Conservation (phyloP, 1,139 yeast species). For the Geotrichum restrictum region DNA sequence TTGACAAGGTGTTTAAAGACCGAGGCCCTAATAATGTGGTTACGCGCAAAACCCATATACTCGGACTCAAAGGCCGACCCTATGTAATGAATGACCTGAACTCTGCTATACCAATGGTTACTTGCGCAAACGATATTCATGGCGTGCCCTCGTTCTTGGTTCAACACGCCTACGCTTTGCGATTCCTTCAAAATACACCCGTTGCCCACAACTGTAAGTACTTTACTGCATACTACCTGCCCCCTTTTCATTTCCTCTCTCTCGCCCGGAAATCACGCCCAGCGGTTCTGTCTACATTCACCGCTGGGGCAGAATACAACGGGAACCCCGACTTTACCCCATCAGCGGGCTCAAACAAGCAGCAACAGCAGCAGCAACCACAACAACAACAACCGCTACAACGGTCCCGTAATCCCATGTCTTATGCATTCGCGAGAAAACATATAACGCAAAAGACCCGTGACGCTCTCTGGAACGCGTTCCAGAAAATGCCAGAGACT, state of each 20-base stretch:
- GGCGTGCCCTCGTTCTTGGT: constrained; percentile 31
- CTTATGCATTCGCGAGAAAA: constrained; percentile 42
- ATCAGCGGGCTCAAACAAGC: constrained; percentile 22
- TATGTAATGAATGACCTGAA: too few species aligned
- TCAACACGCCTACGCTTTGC: constrained; percentile 23
- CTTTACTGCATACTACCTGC: constrained; percentile 39
- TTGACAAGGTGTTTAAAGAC: constrained; percentile 20
- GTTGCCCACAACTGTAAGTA: constrained; percentile 21
- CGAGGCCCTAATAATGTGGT: constrained; percentile 4
- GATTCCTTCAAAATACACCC: constrained; percentile 24
- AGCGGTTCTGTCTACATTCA: constrained; percentile 36
- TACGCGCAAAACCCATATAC: neutral
- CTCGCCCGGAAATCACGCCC: constrained; percentile 52
- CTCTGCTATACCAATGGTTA: constrained; percentile 24
- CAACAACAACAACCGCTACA: neutral
- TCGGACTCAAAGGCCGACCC: constrained; percentile 6
- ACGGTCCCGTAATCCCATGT: constrained; percentile 39
- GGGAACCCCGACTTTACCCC: constrained; percentile 25
- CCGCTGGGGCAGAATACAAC: constrained; percentile 30
- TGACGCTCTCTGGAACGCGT: constrained; percentile 36
- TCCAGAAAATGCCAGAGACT: constrained; percentile 30
- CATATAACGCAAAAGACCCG: constrained; percentile 44
- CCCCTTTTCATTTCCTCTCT: constrained; percentile 46
- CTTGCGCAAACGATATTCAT: constrained; percentile 25
- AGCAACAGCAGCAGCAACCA: constrained; percentile 29